Base-by-base conservation (phyloP, 1,284 basidiomycete species). In the Papiliotrema nemorosa region DNA sequence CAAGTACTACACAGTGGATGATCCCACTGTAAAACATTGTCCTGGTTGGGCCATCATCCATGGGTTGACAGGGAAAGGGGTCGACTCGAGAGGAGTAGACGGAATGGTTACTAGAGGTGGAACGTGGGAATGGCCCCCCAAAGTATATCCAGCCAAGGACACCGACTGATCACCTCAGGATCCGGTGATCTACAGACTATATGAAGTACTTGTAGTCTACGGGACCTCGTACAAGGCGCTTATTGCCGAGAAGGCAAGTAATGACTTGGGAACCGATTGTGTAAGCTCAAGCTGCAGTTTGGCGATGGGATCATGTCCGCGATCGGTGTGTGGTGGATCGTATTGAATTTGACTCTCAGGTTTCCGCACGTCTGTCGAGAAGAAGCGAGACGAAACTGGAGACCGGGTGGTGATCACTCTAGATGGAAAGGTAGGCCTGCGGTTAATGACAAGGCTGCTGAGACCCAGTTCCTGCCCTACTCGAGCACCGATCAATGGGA, bases 251-350 rank as follows among this genome's bases (percentile, higher is more conserved):
- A 90, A 91, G 81, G 84, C 85, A 40, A 29, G 69, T 46, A n/a
- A n/a, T 12, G 31, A 33, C 10, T 9, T 26, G 18, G n/a, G 3
- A 12, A 21, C 40, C 12, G 5, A 21, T 5, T 21, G 10, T 20
- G n/a, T 20, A 33, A 37, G 25, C 24, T 25, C 20, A 14, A n/a
- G 26, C 33, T 14, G 13, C 50, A 88, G 86, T 91, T 90, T 58
- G 89, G 89, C 3, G 90, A 91, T 66, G 88, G 89, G 3, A 91
- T 91, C 62, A 90, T 90, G 87, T 87, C 85, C 18, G 88, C 91
- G 80, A 91, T 92, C 54, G 87, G 62, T 65, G 34, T 47, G 59
- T 27, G 34, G 35, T 2, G 12, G 26, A 25, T n/a, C 26, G 6
- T 20, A 42, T 24, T 24, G 7, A n/a, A 20, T 16, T 34, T 21